Conservation (phyloP, 495 filamentous ascomycete species). For the Alectoria sarmentosa region DNA sequence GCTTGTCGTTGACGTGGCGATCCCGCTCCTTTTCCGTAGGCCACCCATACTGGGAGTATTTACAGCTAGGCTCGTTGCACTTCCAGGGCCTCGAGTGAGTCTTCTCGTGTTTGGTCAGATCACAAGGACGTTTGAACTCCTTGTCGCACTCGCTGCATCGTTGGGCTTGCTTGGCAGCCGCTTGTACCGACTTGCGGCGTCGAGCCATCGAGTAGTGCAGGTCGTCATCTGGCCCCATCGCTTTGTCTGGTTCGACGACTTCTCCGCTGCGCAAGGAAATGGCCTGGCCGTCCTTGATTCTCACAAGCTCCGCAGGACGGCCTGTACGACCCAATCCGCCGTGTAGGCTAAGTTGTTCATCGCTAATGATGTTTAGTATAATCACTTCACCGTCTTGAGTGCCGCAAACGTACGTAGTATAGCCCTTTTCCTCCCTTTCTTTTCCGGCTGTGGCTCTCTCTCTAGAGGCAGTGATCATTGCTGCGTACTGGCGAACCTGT, state of each 20-base stretch:
- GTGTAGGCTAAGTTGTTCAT: slow-evolving; percentile 61
- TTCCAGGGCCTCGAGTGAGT: slow-evolving; percentile 96
- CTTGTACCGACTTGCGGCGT: slow-evolving; percentile 67
- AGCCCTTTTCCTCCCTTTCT: slow-evolving; percentile 22
- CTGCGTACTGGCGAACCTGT: slow-evolving; percentile 71
- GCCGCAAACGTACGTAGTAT: slow-evolving; percentile 33
- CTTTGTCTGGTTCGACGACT: slow-evolving; percentile 34
- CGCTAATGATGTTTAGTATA: slow-evolving; percentile 43
- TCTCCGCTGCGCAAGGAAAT: slow-evolving; percentile 66
- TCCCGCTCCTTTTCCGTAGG: slow-evolving; percentile 97
- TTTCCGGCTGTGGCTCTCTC: slow-evolving; percentile 31
- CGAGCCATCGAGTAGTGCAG: slow-evolving; percentile 83
- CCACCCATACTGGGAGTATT: slow-evolving; percentile 81
- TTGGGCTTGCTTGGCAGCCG: slow-evolving; percentile 61
- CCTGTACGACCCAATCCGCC: slow-evolving; percentile 74
- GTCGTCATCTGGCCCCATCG: slow-evolving; percentile 62
- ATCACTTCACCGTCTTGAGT: slow-evolving; percentile 28
- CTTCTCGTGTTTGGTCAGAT: slow-evolving; percentile 94
- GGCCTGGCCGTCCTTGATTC: slow-evolving; percentile 66
- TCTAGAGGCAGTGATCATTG: slow-evolving; percentile 48
- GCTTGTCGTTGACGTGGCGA: slow-evolving; percentile 91
- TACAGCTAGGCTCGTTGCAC: slow-evolving; percentile 72
- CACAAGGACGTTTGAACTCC: slow-evolving; percentile 86
- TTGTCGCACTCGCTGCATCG: slow-evolving; percentile 78
- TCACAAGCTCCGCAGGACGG: slow-evolving; percentile 68